These are phyloP conservation scores for Melanopsichium pennsylvanicum DNA, from an alignment of 1,284 basidiomycete genomes.

Conservation along the genomic window DNA sequence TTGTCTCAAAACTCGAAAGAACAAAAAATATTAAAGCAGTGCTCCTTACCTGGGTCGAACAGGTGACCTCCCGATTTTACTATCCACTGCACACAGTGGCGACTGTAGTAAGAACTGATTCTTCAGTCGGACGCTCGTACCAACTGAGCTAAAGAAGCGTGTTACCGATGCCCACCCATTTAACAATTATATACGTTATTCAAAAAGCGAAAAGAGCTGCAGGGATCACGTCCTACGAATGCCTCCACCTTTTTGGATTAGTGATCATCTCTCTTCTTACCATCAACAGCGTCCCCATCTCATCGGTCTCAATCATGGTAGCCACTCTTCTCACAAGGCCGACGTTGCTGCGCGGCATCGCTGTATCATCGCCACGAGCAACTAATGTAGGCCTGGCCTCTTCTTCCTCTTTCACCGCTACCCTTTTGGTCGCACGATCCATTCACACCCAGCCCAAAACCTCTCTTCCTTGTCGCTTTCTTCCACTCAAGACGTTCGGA, in stretches of 20 bases:
- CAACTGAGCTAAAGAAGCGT: slow-evolving; percentile 52
- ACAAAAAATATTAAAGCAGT: slow-evolving; percentile 14
- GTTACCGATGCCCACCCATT: accelerated
- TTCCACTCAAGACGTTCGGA: slow-evolving; percentile 20
- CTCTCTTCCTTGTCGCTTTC: neutral
- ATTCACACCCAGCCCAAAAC: slow-evolving; percentile 8
- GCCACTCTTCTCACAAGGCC: slow-evolving; percentile 4
- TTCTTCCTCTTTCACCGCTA: neutral
- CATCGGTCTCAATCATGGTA: no score
- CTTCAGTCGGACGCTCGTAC: slow-evolving; percentile 57
- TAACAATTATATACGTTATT: neutral
- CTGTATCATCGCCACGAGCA: neutral
- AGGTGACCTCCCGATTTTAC: slow-evolving; percentile 41
- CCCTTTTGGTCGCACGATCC: neutral
- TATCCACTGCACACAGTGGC: slow-evolving; percentile 17
- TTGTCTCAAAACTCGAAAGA: neutral
- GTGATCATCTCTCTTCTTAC: neutral
- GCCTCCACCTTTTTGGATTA: slow-evolving; percentile 10
- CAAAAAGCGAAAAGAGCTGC: neutral
- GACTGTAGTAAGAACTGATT: slow-evolving; percentile 33
- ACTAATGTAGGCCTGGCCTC: neutral
- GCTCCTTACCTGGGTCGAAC: slow-evolving; percentile 52
- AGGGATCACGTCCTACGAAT: neutral
- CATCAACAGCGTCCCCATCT: no score
- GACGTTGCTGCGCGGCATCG: slow-evolving; percentile 5